Percentiles rank a stretch among this genome's conserved stretches.
These are phyloP conservation scores for Candida incommunis DNA, from an alignment of 805 yeast species.

Conservation along the genomic window DNA sequence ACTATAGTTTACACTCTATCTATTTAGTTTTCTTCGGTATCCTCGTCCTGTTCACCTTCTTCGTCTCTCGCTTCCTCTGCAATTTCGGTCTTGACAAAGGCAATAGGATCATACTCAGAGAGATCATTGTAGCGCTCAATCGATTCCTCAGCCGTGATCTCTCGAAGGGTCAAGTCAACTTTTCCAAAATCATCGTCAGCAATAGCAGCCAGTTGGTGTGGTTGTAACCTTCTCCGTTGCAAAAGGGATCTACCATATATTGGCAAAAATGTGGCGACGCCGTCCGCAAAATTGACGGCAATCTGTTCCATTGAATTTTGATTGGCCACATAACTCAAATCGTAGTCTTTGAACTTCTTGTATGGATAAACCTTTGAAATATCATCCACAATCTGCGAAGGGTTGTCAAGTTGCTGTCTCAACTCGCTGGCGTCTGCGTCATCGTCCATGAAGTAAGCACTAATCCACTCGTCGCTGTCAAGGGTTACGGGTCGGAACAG, in stretches of 20 bases:
- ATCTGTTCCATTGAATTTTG: slow-evolving; percentile 44
- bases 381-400: slow-evolving; percentile 22
- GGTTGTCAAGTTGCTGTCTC: slow-evolving; percentile 30
- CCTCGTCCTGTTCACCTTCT: neutral
- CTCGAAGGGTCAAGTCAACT: slow-evolving; percentile 49
- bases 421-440: slow-evolving; percentile 27
- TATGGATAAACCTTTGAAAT: slow-evolving; percentile 32
- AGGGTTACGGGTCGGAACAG: slow-evolving; percentile 62
- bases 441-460: slow-evolving; percentile 41
- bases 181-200: slow-evolving; percentile 46
- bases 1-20: neutral
- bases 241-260: slow-evolving; percentile 63
- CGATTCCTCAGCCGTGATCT: slow-evolving; percentile 58
- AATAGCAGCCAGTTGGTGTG: slow-evolving; percentile 33
- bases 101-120: slow-evolving; percentile 65
- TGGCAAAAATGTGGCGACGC: slow-evolving; percentile 54
- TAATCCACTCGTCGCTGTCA: slow-evolving; percentile 64
- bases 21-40: neutral
- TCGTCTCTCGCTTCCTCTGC: neutral
- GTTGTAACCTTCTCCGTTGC: slow-evolving; percentile 69
- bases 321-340: slow-evolving; percentile 42
- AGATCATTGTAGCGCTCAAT: slow-evolving; percentile 53
- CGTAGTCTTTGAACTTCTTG: slow-evolving; percentile 64
- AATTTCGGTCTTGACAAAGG: slow-evolving; percentile 19
- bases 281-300: slow-evolving; percentile 43